Percentiles rank a stretch among this genome's conserved stretches.
phyloP scores from a whole-genome alignment of 306 rosid species.

The Purshia tridentata region DNA sequence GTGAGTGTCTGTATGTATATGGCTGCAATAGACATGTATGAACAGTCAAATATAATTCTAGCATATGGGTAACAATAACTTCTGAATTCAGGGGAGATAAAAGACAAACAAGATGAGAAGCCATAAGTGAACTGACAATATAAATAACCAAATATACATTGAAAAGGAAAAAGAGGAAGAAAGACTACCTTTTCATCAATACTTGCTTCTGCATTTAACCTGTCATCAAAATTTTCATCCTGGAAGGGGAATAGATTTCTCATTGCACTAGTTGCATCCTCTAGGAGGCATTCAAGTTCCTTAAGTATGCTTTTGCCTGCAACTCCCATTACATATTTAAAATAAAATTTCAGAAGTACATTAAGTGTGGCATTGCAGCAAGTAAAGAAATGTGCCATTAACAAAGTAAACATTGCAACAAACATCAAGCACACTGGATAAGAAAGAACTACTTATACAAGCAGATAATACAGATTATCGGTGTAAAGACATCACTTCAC shows the following conservation, averaged over 20 bases:
- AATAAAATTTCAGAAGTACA: conserved; percentile 17
- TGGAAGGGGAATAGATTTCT: conserved; percentile 25
- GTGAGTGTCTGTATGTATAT: not conserved
- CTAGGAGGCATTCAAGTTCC: conserved; percentile 52
- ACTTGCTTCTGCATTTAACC: conserved; percentile 32
- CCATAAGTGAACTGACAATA: not conserved
- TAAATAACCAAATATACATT: not conserved
- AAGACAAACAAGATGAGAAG: not conserved
- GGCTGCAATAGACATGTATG: not conserved
- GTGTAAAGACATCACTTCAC: not conserved
- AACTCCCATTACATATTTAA: conserved; percentile 13
- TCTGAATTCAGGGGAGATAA: not conserved
- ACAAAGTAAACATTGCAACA: not conserved
- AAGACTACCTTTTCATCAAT: conserved; percentile 39
- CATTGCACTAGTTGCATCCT: conserved; percentile 43
- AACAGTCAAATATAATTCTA: not conserved
- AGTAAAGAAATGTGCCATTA: not conserved
- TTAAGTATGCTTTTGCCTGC: conserved; percentile 50
- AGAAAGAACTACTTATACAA: not conserved
- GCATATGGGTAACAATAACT: not conserved
- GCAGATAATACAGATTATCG: not conserved
- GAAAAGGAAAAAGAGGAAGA: not conserved
- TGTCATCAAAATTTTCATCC: conserved; percentile 28
- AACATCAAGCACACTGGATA: not conserved
- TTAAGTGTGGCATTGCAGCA: not conserved